Percentiles rank a stretch among this genome's conserved stretches.
Evolutionary conservation across 2,329 filamentous ascomycete species (phyloP).

Genomic region (Lasiodiplodia sp.): DNA sequence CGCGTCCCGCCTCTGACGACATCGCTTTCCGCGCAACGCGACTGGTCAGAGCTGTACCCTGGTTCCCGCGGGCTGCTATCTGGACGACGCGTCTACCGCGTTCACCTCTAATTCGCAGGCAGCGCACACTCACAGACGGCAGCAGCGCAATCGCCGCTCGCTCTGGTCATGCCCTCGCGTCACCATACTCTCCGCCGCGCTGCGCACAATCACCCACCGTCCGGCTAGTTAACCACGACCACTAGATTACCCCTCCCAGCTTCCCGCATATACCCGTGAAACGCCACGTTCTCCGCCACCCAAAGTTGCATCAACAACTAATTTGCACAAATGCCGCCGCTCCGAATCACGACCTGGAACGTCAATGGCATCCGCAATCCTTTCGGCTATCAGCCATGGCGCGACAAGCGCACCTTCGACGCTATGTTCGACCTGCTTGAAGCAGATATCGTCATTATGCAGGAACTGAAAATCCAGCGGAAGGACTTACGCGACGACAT

Average conservation of each 20-base stretch:
- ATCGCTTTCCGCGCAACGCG: conserved; percentile 21
- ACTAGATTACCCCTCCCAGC: neutral
- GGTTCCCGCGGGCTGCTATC: neutral
- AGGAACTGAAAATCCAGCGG: conserved; percentile 94
- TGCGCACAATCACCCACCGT: neutral
- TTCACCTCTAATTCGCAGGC: neutral
- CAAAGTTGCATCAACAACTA: neutral
- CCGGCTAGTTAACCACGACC: conserved; percentile 1
- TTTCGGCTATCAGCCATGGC: conserved; percentile 62
- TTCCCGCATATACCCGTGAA: neutral
- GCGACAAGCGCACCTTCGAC: conserved; percentile 53
- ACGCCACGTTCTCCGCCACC: neutral
- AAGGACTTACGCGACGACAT: conserved; percentile 95
- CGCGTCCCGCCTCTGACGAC: conserved; percentile 22
- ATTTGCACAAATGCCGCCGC: conserved; percentile 50
- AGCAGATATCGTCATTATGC: conserved; percentile 91
- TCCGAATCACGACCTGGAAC: conserved; percentile 74
- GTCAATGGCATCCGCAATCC: conserved; percentile 63
- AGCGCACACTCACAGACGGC: neutral
- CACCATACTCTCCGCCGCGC: conserved; percentile 1
- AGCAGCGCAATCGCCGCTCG: conserved; percentile 3
- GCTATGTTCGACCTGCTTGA: conserved; percentile 94
- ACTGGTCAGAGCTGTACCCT: conserved; percentile 13
- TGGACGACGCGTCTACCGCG: conserved; percentile 2
- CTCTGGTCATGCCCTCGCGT: conserved; percentile 22